Evolutionary conservation across 371 early-diverging fungal species (phyloP), one percentile per base, ranked within the genome.

Genomic region (Mortierella sp.): DNA sequence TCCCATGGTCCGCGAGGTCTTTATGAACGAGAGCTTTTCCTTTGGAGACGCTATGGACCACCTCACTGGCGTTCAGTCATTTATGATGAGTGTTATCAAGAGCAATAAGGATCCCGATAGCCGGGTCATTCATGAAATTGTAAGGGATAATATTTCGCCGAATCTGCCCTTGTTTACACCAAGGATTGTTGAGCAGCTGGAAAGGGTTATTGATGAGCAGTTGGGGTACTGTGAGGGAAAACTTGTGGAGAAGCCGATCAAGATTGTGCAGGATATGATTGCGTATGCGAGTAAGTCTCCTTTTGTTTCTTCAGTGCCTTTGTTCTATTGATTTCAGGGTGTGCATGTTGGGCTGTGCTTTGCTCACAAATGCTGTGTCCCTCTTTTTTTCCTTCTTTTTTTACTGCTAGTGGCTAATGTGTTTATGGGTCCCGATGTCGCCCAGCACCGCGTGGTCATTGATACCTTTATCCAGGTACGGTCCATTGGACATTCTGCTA

Each of bases 251-350:
- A 63, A 78, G 9, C 85, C 85, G 11, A 26, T 84, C 34, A 54
- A 11, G 28, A 38, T 81, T 34, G 47, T 86, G 10, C 87, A 86
- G 24, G 75, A 80, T 7, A 86, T 86, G 83, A 45, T 86, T 47
- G 87, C 82, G 19, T n/a, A 71, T 19, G 82, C 87, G 0, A 86
- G 87, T 86, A 86, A 58, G 87, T 75, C 21, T 4, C 55, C 26
- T 31, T 73, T 45, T 34, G 28, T n/a, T 72, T 26, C 0, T 52
- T 70, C 63, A 42, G 11, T 38, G 42, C 42, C 42, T 38, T 38
- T 38, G 42, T 38, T 38, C 42, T 3, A 1, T 42, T n/a, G 42
- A 28, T 19, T 21, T 14, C 24, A 16, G 26, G 19, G 16, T 7
- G 31, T 8, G 16, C 21, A 21, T 63, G 31, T 6, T 21, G 2